A percentile compares a stretch with the other conserved stretches of the same genome.
Conservation (phyloP, 805 yeast genomes). For the Starmera dryadoides region DNA sequence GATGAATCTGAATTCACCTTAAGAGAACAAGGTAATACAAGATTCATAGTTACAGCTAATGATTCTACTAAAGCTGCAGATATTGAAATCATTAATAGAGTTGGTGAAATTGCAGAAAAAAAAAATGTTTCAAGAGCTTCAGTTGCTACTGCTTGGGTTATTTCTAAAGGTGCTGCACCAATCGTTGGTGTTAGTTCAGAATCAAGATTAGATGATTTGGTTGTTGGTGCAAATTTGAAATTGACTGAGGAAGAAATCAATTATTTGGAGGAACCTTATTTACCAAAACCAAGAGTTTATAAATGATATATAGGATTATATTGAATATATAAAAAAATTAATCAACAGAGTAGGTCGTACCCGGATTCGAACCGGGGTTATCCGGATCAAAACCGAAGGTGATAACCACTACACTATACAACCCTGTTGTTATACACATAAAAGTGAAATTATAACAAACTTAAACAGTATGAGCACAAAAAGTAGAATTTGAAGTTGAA, state of each 20-base stretch:
- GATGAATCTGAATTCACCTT: constrained; percentile 1
- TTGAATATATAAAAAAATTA: neutral
- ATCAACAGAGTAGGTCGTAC: constrained; percentile 47
- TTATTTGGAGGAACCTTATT: constrained; percentile 17
- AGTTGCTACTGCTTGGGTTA: constrained; percentile 46
- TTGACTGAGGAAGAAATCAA: constrained; percentile 21
- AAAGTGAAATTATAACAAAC: too few relatives aligned
- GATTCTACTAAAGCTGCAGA: constrained; percentile 17
- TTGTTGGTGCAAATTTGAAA: constrained; percentile 32
- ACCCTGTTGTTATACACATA: too few relatives aligned
- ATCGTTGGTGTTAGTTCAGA: constrained; percentile 46
- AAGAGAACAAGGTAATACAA: constrained; percentile 1
- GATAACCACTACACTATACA: constrained; percentile 51
- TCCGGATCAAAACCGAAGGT: constrained; percentile 55
- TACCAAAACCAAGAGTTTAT: neutral
- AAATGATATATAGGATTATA: neutral
- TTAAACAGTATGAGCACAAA: too few relatives aligned
- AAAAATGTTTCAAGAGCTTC: constrained; percentile 42
- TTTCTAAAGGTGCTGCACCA: constrained; percentile 44
- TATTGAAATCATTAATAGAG: constrained; percentile 34
- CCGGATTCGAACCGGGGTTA: constrained; percentile 87
- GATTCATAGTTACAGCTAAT: neutral
- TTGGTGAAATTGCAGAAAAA: constrained; percentile 47
- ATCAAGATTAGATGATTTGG: constrained; percentile 45
- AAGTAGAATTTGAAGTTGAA: too few relatives aligned